Evolutionary conservation across 2,329 filamentous ascomycete species (phyloP).

Genomic region (Penicillium sp.): DNA sequence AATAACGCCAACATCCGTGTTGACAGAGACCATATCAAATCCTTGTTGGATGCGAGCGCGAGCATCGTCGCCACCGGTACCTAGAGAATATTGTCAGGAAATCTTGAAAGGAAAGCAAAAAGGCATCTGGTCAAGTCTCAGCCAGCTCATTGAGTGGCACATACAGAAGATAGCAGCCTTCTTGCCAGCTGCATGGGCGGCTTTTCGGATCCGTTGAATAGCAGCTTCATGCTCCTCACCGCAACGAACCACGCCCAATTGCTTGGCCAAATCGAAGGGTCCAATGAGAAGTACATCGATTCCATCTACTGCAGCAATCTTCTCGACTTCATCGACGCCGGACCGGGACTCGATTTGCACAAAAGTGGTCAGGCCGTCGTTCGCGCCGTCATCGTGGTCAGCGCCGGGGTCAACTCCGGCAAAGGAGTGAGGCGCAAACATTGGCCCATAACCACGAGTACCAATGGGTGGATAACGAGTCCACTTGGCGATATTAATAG

Average conservation of each 20-base stretch:
- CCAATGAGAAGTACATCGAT: slow-evolving; percentile 48
- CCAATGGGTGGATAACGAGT: slow-evolving; percentile 38
- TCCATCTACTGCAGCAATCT: slow-evolving; percentile 47
- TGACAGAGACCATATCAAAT: slow-evolving; percentile 48
- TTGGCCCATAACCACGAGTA: slow-evolving; percentile 40
- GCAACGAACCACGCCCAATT: slow-evolving; percentile 40
- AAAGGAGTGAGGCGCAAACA: slow-evolving; percentile 39
- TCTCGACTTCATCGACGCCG: slow-evolving; percentile 49
- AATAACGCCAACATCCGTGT: slow-evolving; percentile 42
- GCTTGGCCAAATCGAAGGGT: slow-evolving; percentile 44
- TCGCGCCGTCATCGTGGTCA: slow-evolving; percentile 41
- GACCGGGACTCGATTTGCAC: slow-evolving; percentile 49
- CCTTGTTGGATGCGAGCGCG: slow-evolving; percentile 39
- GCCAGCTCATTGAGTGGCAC: slow-evolving; percentile 1
- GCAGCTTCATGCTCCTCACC: slow-evolving; percentile 46
- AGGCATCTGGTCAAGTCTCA: neutral
- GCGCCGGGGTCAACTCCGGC: slow-evolving; percentile 27
- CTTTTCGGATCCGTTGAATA: slow-evolving; percentile 41
- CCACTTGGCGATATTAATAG: slow-evolving; percentile 34
- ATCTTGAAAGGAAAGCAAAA: neutral
- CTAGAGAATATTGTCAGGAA: slow-evolving; percentile 15
- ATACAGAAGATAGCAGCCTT: slow-evolving; percentile 49
- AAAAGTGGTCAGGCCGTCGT: slow-evolving; percentile 36
- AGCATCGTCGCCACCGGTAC: slow-evolving; percentile 41
- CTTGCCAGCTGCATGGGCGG: slow-evolving; percentile 42